Base-by-base conservation (phyloP, 306 rosid species). In the Corylus avellana region DNA sequence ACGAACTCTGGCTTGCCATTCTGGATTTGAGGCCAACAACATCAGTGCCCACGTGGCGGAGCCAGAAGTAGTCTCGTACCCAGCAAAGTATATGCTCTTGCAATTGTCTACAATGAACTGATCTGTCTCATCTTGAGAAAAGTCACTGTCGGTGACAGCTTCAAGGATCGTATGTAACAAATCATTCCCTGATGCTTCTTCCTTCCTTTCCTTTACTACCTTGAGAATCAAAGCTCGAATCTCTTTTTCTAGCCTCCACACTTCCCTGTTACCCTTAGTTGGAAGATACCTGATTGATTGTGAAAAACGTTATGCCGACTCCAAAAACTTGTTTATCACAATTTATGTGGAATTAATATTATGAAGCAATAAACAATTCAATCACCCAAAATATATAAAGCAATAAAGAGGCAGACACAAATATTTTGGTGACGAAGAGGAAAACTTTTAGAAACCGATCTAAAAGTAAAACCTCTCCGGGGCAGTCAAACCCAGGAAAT, bases 161-260 rank as follows among this genome's bases (percentile, higher is more conserved):
- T 88, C 87, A 22, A 85, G 75, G 69, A 83, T 18, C 73, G 76
- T 78, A 56, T 85, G 86, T 12, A 88, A 70, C 53, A 88, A 2
- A 75, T 85, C 85, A 4, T 73, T 78, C 74, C 72, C 77, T 9
- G 39, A 8, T 8, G 50, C 7, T 46, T 56, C 74, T 13, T 71
- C 68, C 71, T 66, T 73, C 63, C 89, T 72, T 39, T 86, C 75
- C 77, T 77, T 78, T 62, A 72, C 85, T 54, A 47, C 72, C 6
- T 73, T 32, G 3, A 84, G 77, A 50, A 90, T 84, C 84, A 83
- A 81, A 74, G 55, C 63, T 0, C 62, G 49, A 11, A 83, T 73
- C 73, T 90, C 90, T 67, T 86, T 88, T 73, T 86, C 87, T 8
- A 89, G 50, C 18, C 62, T 81, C 90, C 87, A 76, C 20, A 81